These are phyloP conservation scores for Spergularia marina DNA, from an alignment of 148 eudicot genomes.

Conservation along the genomic window DNA sequence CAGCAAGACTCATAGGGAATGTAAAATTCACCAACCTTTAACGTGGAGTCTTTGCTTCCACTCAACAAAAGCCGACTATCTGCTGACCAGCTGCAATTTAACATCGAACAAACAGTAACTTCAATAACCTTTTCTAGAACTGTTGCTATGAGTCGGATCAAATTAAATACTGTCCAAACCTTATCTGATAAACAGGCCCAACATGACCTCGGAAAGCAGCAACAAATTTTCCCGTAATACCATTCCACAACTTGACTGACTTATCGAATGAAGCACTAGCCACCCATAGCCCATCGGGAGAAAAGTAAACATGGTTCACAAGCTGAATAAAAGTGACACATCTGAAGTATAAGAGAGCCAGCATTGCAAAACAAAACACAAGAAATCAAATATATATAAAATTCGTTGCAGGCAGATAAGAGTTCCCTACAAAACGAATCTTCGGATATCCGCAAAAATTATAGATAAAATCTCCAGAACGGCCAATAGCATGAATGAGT, in stretches of 20 bases:
- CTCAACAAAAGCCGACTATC: conserved; percentile 91
- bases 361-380: conserved; percentile 10
- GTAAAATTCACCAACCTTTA: conserved; percentile 46
- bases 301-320: conserved; percentile 92
- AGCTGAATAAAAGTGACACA: conserved; percentile 44
- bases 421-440: neutral
- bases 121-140: neutral
- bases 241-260: conserved; percentile 96
- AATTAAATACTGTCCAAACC: conserved; percentile 37
- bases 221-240: conserved; percentile 76
- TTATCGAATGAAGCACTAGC: conserved; percentile 98
- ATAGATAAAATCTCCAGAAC: neutral
- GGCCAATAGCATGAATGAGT: too few species aligned
- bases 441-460: neutral
- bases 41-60: conserved; percentile 94
- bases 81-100: conserved; percentile 86
- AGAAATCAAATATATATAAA: neutral
- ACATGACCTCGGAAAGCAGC: conserved; percentile 92
- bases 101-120: conserved; percentile 1
- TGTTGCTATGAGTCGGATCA: neutral
- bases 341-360: neutral
- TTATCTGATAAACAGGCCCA: conserved; percentile 97
- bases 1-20: neutral
- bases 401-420: neutral
- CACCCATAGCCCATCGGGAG: conserved; percentile 96